phyloP scores from a whole-genome alignment of 2,329 filamentous ascomycete species.

The Fusarium brachygibbosum region DNA sequence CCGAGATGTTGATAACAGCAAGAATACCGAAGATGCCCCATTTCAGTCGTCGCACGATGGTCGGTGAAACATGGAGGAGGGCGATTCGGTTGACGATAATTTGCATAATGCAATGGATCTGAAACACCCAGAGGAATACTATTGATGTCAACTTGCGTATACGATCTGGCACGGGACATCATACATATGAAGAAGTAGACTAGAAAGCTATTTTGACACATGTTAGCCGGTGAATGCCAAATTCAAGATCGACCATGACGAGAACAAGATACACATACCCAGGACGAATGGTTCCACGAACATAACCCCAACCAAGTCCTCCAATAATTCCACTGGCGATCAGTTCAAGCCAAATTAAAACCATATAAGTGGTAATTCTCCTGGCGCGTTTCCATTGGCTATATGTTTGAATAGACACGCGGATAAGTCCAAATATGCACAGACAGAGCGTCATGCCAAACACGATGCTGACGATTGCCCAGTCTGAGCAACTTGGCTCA shows the following conservation, averaged over 20 bases:
- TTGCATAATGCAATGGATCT: constrained; percentile 61
- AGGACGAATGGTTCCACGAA: constrained; percentile 51
- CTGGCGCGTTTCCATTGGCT: constrained; percentile 51
- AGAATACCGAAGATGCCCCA: constrained; percentile 59
- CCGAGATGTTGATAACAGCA: constrained; percentile 61
- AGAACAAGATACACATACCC: constrained; percentile 40
- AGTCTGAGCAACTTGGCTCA: constrained; percentile 47
- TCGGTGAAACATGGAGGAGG: constrained; percentile 58
- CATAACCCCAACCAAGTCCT: constrained; percentile 54
- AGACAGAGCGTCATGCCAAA: constrained; percentile 57
- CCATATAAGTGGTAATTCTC: constrained; percentile 55
- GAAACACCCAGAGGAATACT: constrained; percentile 54
- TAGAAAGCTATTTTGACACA: constrained; percentile 47
- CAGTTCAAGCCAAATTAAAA: constrained; percentile 59
- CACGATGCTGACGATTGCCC: constrained; percentile 54
- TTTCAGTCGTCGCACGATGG: constrained; percentile 57
- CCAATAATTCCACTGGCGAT: constrained; percentile 53
- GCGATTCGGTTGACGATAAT: constrained; percentile 66
- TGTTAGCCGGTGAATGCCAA: constrained; percentile 11
- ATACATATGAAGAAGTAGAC: constrained; percentile 45
- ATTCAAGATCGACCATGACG: background rate
- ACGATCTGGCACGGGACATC: background rate
- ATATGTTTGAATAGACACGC: constrained; percentile 54
- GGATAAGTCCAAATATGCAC: constrained; percentile 52
- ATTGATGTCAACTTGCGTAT: constrained; percentile 27